Percentiles rank a stretch among this genome's conserved stretches.
These are phyloP conservation scores for Exophiala lecanii-corni DNA, from an alignment of 2,329 filamentous ascomycete genomes.

Conservation along the genomic window DNA sequence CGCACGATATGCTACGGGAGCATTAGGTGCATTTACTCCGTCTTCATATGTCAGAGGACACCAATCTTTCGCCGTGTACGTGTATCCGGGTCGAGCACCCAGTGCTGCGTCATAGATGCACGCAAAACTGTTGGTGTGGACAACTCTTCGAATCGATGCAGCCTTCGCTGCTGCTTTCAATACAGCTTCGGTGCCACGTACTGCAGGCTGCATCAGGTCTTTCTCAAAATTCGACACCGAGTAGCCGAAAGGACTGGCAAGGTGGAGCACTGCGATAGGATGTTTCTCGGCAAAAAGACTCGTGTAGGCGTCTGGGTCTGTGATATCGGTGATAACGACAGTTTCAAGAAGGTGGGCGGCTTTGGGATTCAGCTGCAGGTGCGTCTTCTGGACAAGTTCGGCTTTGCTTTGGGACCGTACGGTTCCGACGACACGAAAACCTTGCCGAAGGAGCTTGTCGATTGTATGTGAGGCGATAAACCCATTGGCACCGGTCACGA, in stretches of 20 bases:
- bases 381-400: slow-evolving; percentile 11
- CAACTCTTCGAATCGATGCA: slow-evolving; percentile 23
- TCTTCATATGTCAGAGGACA: slow-evolving; percentile 33
- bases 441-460: slow-evolving; percentile 37
- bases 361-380: neutral
- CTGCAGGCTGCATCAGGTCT: slow-evolving; percentile 29
- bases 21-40: slow-evolving; percentile 26
- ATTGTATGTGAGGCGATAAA: slow-evolving; percentile 42
- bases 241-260: slow-evolving; percentile 32
- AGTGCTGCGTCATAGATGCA: slow-evolving; percentile 40
- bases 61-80: slow-evolving; percentile 47
- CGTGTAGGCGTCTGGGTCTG: slow-evolving; percentile 33
- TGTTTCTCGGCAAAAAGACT: slow-evolving; percentile 28
- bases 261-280: slow-evolving; percentile 36
- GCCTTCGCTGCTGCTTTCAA: slow-evolving; percentile 26
- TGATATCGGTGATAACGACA: slow-evolving; percentile 29
- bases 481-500: slow-evolving; percentile 46
- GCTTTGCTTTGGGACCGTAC: slow-evolving; percentile 32
- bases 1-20: slow-evolving; percentile 27
- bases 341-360: neutral
- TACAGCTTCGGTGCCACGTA: slow-evolving; percentile 29
- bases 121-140: slow-evolving; percentile 48
- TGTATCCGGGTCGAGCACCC: slow-evolving; percentile 35
- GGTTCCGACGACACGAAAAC: slow-evolving; percentile 44
- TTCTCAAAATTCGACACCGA: slow-evolving; percentile 29